Base-by-base conservation (phyloP, 176 grass and related monocot genomes). In the Neostapfia colusana region DNA sequence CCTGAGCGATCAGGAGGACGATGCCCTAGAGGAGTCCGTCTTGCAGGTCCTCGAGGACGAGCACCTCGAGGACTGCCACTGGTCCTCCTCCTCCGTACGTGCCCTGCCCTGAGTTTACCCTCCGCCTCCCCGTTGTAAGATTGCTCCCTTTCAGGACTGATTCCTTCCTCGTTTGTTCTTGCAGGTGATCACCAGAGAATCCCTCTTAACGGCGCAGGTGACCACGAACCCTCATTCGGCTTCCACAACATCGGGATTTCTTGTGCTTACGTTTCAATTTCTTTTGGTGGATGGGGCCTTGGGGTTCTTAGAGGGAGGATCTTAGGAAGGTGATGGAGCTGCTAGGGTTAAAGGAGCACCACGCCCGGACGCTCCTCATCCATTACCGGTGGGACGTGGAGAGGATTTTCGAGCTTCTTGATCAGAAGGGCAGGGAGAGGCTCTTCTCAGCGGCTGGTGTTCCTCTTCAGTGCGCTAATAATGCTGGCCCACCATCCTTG, bases 181-280 rank as follows among this genome's bases (percentile, higher is more conserved):
- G 75, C 81, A 99, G 96, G 92, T 99, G 58, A 99, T 99, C 49
- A 99, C 96, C 65, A 92, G 87, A 49, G 96, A 99, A 83, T 95
- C 81, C 38, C 96, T 99, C 34, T 48, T 93, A 42, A 81, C 68
- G 46, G 96, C 85, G 10, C 96, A 99, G 96, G 96, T 99, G 85
- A 92, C 31, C 60, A 63, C 8, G 34, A 11, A 59, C 12, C 26
- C 70, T 18, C 49, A 35, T 81, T 87, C 37, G 40, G 18, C 82
- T 86, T 68, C 63, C 15, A 26, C 53, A 18, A 41, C 14, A 18
- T 51, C 26, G 74, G 25, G 24, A 14, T 61, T 31, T 61, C 14
- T 67, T 69, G 0, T 60, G 63, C 12, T 80, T 0, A 11, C 16
- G 14, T 55, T 59, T 61, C 55, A 60, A 78, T 61, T 43, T 15